Evolutionary conservation across 2,329 filamentous ascomycete species (phyloP), one percentile per base, ranked within the genome.

Genomic region (Cercospora sesami): DNA sequence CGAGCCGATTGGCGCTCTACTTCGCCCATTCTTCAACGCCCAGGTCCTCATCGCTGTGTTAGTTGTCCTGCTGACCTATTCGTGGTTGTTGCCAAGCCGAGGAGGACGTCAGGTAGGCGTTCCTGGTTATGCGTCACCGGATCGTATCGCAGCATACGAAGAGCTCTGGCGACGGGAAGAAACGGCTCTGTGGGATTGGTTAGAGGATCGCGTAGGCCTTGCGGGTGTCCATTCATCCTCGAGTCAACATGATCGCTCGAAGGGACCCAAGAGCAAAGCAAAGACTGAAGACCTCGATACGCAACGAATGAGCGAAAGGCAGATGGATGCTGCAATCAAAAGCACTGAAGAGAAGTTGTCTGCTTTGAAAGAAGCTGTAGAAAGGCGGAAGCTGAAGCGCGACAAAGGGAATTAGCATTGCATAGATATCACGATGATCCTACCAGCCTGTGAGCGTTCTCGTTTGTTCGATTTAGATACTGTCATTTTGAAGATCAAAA

Each of bases 121-220:
- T 26, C 75, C 79, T 0, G 79, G 80, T 16, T 75, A 83, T 65
- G 75, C 80, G 0, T 76, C 82, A 3, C 86, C 91, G 0, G 89
- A 94, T 65, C 87, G 93, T 5, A 81, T 93, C 16, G 89, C 90
- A 2, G 93, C 92, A 0, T 98, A 97, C 78, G 94, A 98, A 73
- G 92, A 97, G 80, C 91, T 98, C 76, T 99, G 94, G 94, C 86
- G 89, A 39, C 84, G 88, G 48, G 93, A 97, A 78, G 94, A 97
- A 78, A 92, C 87, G 72, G 92, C 95, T 74, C 82, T 97, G 9
- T 97, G 94, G 94, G 90, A 92, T 67, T 97, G 94, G 94, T 82
- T 97, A 4, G 94, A 97, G 78, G 92, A 96, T 74, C 86, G 94
- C 18, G 89, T 93, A 1, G 91, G 92, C 2, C 82, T 95, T 6